These are phyloP conservation scores for Ustilago esculenta DNA, from an alignment of 1,284 basidiomycete species.

Conservation along the genomic window DNA sequence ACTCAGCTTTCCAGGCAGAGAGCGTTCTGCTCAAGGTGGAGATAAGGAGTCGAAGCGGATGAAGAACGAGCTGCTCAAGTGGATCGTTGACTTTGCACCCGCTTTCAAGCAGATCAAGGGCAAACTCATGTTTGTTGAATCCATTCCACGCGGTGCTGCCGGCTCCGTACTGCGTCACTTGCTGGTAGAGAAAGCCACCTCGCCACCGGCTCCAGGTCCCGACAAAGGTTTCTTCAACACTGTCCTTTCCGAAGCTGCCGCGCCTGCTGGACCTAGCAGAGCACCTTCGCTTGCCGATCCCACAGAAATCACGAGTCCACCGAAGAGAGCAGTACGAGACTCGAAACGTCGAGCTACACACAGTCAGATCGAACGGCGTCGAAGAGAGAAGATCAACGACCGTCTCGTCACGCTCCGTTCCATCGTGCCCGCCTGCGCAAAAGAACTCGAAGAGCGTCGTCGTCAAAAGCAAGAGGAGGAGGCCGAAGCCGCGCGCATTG, in stretches of 20 bases:
- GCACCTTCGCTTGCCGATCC: not conserved
- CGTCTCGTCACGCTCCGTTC: constrained; percentile 61
- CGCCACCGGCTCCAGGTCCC: constrained; percentile 11
- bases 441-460: constrained; percentile 52
- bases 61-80: constrained; percentile 39
- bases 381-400: constrained; percentile 67
- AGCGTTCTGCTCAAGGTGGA: constrained; percentile 35
- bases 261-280: constrained; percentile 13
- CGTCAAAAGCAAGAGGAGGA: constrained; percentile 50
- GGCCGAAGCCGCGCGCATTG: constrained; percentile 46
- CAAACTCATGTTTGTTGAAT: constrained; percentile 39
- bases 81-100: constrained; percentile 28
- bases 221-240: constrained; percentile 50
- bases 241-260: constrained; percentile 26
- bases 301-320: not conserved
- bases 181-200: constrained; percentile 35
- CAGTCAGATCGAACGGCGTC: constrained; percentile 63
- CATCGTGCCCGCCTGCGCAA: constrained; percentile 61
- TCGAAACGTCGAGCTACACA: constrained; percentile 60
- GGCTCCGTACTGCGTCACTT: constrained; percentile 15
- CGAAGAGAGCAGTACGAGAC: constrained; percentile 50
- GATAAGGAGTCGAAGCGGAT: constrained; percentile 46
- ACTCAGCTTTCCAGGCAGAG: constrained; percentile 24
- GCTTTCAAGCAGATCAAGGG: constrained; percentile 40
- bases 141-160: constrained; percentile 17